Percentiles rank a stretch among this genome's conserved stretches.
Conservation (phyloP, 1,284 basidiomycete genomes). For the Malassezia vespertilionis region DNA sequence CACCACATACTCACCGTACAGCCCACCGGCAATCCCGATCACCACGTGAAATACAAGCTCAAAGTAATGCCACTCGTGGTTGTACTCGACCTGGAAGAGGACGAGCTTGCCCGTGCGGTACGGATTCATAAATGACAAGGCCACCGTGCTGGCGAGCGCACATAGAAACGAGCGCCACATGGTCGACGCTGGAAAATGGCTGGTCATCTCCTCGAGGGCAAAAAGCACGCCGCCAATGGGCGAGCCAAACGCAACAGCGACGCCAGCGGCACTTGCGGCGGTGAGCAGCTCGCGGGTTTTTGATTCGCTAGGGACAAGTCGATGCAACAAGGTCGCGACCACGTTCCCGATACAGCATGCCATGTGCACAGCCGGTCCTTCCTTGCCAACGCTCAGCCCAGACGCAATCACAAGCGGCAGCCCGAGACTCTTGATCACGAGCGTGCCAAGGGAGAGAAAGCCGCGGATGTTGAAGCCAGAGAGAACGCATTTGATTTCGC, state of each 20-base stretch:
- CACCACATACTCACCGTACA: slow-evolving; percentile 92
- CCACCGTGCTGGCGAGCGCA: slow-evolving; percentile 89
- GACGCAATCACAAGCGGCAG: slow-evolving; percentile 81
- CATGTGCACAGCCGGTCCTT: slow-evolving; percentile 95
- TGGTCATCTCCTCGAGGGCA: slow-evolving; percentile 64
- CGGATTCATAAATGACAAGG: slow-evolving; percentile 94
- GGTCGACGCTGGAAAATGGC: slow-evolving; percentile 86
- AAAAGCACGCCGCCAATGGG: slow-evolving; percentile 96
- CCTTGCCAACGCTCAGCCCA: slow-evolving; percentile 91
- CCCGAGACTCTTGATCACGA: slow-evolving; percentile 83
- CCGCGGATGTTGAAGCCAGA: slow-evolving; percentile 95
- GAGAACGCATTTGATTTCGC: slow-evolving; percentile 97
- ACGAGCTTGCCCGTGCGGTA: slow-evolving; percentile 96
- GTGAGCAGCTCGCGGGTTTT: slow-evolving; percentile 93
- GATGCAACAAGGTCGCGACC: slow-evolving; percentile 68
- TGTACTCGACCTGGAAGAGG: slow-evolving; percentile 93
- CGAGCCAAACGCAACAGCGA: slow-evolving; percentile 92
- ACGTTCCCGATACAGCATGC: slow-evolving; percentile 86
- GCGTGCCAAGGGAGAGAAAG: slow-evolving; percentile 76
- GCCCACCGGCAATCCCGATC: slow-evolving; percentile 87
- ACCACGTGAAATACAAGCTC: slow-evolving; percentile 91
- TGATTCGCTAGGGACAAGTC: slow-evolving; percentile 78
- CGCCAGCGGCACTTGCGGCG: slow-evolving; percentile 89
- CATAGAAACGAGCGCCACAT: slow-evolving; percentile 99
- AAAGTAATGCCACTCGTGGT: slow-evolving; percentile 97